Evolutionary conservation across 495 filamentous ascomycete genomes (phyloP), one percentile per base, ranked within the genome.

Genomic region (Lichina pygmaea): DNA sequence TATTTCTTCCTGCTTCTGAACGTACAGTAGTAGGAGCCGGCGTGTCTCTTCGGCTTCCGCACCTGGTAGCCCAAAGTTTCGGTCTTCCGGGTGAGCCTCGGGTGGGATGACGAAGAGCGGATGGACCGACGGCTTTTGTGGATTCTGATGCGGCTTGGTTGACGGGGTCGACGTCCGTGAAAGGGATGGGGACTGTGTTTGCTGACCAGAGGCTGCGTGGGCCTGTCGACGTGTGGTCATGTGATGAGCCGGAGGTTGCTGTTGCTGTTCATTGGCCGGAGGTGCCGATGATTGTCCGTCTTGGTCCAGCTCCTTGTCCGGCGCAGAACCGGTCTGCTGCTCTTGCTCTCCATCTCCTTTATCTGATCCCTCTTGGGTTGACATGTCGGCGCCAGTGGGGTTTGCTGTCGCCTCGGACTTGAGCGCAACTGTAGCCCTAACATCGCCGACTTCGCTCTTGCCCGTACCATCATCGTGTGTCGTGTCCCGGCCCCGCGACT

Each of bases 1-100:
- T 15, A 93, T 77, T 58, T 97, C 86, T 53, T 95, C 89, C 53
- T 94, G 86, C 57, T 93, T 92, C 52, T 93, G 86, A 10, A 93
- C 79, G 52, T 86, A 93, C 3, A 79, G 66, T 55, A 82, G 71
- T 9, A 97, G 66, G 9, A 93, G 59, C 33, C 77, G 76, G 17
- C 86, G 75, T 11, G 83, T 85, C 37, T 95, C 85, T 51, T 91
- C 81, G 0, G 89, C 91, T 60, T 94, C 86, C 7, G 64, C 53
- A 11, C 75, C 64, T 0, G 84, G 84, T 1, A 97, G 72, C 12
- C 82, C 81, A 34, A 83, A 68, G 55, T 91, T 76, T 34, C 73
- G 64, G 54, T 93, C 81, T 24, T 24, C 24, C 2, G 81, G 74
- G n/a, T 65, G 70, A 43, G 75, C 70, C 36, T 66, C 57, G n/a